phyloP scores from a whole-genome alignment of 257 asterid genomes.

The Lavandula angustifolia region DNA sequence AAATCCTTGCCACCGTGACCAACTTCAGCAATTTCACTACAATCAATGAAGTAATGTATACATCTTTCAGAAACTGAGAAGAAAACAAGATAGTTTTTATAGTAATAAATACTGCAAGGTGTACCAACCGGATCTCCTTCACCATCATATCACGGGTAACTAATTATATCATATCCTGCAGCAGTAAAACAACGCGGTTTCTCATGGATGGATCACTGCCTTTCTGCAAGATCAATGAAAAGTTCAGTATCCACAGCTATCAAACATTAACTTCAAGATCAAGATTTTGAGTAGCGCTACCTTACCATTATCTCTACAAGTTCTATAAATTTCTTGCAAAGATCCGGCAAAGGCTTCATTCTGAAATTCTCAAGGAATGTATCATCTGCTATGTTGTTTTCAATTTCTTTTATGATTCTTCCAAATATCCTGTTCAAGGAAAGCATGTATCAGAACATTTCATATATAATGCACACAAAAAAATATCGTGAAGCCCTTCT shows the following conservation, averaged over 20 bases:
- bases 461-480: conserved; percentile 7
- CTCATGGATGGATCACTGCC: conserved; percentile 71
- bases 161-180: conserved; percentile 95
- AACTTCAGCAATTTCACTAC: conserved; percentile 84
- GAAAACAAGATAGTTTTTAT: neutral
- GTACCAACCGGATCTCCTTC: conserved; percentile 80
- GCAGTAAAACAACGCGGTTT: conserved; percentile 74
- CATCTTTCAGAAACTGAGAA: conserved; percentile 23
- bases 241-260: conserved; percentile 14
- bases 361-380: conserved; percentile 79
- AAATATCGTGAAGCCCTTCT: neutral
- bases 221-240: conserved; percentile 55
- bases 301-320: conserved; percentile 93
- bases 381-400: conserved; percentile 60
- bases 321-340: conserved; percentile 74
- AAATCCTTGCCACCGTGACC: conserved; percentile 79
- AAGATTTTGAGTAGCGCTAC: conserved; percentile 20
- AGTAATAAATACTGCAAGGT: conserved; percentile 20
- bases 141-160: conserved; percentile 95
- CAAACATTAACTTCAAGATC: conserved; percentile 19
- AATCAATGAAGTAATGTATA: conserved; percentile 25
- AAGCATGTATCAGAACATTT: conserved; percentile 34
- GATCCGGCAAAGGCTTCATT: conserved; percentile 78
- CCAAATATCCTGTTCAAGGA: conserved; percentile 66
- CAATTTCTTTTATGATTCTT: conserved; percentile 77